Evolutionary conservation across 1,284 basidiomycete genomes (phyloP).

Genomic region (Ganoderma sinense): DNA sequence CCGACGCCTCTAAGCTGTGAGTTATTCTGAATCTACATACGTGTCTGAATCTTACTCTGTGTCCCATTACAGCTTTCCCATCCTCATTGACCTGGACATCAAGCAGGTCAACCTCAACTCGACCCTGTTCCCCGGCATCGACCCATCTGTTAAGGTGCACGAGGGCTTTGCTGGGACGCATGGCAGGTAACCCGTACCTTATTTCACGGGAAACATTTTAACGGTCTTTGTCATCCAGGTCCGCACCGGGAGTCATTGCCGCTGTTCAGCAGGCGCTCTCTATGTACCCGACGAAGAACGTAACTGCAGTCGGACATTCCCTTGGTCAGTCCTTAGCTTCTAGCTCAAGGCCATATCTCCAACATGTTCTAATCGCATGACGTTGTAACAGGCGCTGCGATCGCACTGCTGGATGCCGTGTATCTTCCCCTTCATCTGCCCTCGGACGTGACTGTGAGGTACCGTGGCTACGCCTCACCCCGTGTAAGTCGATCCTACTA

Average conservation of each 20-base stretch:
- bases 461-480: constrained; percentile 58
- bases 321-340: constrained; percentile 38
- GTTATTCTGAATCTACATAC: not conserved
- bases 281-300: constrained; percentile 34
- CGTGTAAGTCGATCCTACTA: constrained; percentile 44
- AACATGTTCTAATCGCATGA: not conserved
- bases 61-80: not conserved
- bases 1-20: constrained; percentile 14
- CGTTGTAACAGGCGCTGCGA: constrained; percentile 47
- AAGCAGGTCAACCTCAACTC: constrained; percentile 52
- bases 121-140: constrained; percentile 60
- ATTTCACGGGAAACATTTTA: not conserved
- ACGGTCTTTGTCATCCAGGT: constrained; percentile 27
- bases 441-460: constrained; percentile 44
- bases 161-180: constrained; percentile 59
- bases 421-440: constrained; percentile 52
- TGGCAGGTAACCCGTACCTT: constrained; percentile 45
- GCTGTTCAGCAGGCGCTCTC: constrained; percentile 44
- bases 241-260: constrained; percentile 40
- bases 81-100: constrained; percentile 25
- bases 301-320: constrained; percentile 47
- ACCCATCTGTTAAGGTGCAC: constrained; percentile 54
- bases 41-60: not conserved
- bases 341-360: not conserved
- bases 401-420: constrained; percentile 53